Evolutionary conservation across 257 asterid genomes (phyloP), one percentile per base, ranked within the genome.

Genomic region (Nicotiana tomentosiformis): DNA sequence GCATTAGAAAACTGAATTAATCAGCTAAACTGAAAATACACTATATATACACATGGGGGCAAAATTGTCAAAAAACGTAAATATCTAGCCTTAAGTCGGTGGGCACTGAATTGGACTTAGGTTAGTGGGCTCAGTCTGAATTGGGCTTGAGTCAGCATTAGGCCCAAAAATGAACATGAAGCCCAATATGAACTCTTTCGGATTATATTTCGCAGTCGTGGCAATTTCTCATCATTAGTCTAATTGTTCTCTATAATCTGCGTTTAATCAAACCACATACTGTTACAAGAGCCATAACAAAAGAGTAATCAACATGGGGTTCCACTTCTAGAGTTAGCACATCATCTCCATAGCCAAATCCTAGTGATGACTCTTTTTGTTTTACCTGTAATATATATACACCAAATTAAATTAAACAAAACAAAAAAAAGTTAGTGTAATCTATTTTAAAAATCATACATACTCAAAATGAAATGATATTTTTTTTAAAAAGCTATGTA

Each of bases 221-320:
- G 12, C 10, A 43, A 43, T 43, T 43, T 43, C 11, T 43, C 49
- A 43, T 8, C 11, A 43, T 1, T 7, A 9, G 30, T 17, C 53
- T 16, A 18, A 16, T 77, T 7, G 12, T 9, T 20, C 35, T 69
- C 86, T 81, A 94, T 43, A 94, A 26, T 74, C 66, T 91, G 39
- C 83, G 83, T 66, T 88, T 90, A 77, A 93, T 89, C 82, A 93
- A 91, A 30, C 93, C 95, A 55, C 91, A 88, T 53, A 92, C 93
- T 20, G 94, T 88, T 49, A 94, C 89, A 77, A 94, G 92, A 86
- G 97, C 95, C 88, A 94, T 87, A 23, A 94, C 55, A 7, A 94
- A 89, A 8, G 92, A 72, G 58, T 84, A 90, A 86, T 94, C 97
- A 35, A 87, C 89, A 11, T 90, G 72, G 53, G 97, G 85, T 88